Percentiles rank a stretch among this genome's conserved stretches.
Conservation (phyloP, 257 asterid genomes). For the Capsicum rhomboideum region DNA sequence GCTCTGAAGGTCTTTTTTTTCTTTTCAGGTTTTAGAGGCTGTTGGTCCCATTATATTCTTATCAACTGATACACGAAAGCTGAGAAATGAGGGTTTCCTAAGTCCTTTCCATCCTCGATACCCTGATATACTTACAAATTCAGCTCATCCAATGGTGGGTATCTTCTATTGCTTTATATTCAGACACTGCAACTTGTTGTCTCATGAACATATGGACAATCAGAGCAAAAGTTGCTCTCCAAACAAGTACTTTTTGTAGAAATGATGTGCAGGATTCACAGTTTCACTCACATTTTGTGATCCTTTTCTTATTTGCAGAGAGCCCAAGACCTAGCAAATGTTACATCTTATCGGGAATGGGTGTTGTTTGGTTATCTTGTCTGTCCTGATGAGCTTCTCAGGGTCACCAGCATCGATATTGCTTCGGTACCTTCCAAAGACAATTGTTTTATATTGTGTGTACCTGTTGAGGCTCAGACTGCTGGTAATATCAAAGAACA, state of each 20-base stretch:
- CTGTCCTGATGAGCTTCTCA: conserved; percentile 96
- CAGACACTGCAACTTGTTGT: background rate
- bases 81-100: conserved; percentile 93
- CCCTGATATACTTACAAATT: conserved; percentile 97
- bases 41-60: conserved; percentile 92
- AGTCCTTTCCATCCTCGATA: conserved; percentile 99
- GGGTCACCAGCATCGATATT: conserved; percentile 97
- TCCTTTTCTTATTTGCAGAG: conserved; percentile 44
- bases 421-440: conserved; percentile 59
- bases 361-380: conserved; percentile 94
- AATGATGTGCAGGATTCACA: background rate
- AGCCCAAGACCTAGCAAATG: conserved; percentile 99
- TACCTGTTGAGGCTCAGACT: conserved; percentile 9
- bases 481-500: background rate
- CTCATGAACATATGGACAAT: background rate
- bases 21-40: conserved; percentile 86
- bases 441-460: conserved; percentile 7
- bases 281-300: background rate
- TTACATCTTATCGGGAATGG: conserved; percentile 94
- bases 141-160: conserved; percentile 97
- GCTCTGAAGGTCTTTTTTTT: conserved; percentile 3
- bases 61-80: conserved; percentile 92
- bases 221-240: background rate
- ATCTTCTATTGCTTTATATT: conserved; percentile 10
- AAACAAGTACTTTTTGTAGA: background rate